phyloP scores from a whole-genome alignment of 768 basidiomycete species.

The Cyclocybe aegerita region DNA sequence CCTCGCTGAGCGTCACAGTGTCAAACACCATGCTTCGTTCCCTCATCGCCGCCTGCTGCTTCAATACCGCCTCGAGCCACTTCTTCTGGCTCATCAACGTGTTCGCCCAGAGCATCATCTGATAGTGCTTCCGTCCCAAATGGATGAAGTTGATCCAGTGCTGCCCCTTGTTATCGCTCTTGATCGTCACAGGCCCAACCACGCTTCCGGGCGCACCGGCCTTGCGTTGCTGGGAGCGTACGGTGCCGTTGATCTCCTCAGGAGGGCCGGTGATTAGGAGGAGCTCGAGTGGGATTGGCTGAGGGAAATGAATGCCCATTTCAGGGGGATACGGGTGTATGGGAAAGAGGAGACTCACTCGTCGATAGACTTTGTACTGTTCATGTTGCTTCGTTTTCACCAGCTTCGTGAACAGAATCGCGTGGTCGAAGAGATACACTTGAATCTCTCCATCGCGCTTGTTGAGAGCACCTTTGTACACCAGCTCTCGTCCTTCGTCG shows the following conservation, averaged over 20 bases:
- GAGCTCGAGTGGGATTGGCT: slow-evolving; percentile 97
- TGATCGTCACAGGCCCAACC: slow-evolving; percentile 50
- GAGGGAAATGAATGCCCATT: not conserved
- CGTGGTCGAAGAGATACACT: slow-evolving; percentile 97
- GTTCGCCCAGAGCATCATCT: slow-evolving; percentile 88
- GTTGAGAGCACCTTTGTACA: slow-evolving; percentile 88
- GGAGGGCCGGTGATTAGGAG: slow-evolving; percentile 76
- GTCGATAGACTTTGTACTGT: slow-evolving; percentile 89
- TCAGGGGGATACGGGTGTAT: not conserved
- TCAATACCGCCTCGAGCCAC: slow-evolving; percentile 90
- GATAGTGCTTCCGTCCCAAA: slow-evolving; percentile 90
- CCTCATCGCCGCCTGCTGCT: slow-evolving; percentile 83
- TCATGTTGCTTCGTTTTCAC: slow-evolving; percentile 87
- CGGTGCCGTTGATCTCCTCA: slow-evolving; percentile 47
- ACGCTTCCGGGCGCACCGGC: slow-evolving; percentile 48
- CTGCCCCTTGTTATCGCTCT: slow-evolving; percentile 74
- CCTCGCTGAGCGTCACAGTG: slow-evolving; percentile 79
- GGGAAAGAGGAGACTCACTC: slow-evolving; percentile 53
- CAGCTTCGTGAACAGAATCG: slow-evolving; percentile 86
- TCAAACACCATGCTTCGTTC: slow-evolving; percentile 89
- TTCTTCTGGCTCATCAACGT: slow-evolving; percentile 84
- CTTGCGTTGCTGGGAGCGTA: slow-evolving; percentile 35
- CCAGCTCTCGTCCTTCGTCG: slow-evolving; percentile 87
- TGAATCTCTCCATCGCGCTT: slow-evolving; percentile 90
- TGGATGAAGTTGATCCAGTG: slow-evolving; percentile 93